Conservation (phyloP, 305 asterid genomes). For the Solanum aculeatissimum region DNA sequence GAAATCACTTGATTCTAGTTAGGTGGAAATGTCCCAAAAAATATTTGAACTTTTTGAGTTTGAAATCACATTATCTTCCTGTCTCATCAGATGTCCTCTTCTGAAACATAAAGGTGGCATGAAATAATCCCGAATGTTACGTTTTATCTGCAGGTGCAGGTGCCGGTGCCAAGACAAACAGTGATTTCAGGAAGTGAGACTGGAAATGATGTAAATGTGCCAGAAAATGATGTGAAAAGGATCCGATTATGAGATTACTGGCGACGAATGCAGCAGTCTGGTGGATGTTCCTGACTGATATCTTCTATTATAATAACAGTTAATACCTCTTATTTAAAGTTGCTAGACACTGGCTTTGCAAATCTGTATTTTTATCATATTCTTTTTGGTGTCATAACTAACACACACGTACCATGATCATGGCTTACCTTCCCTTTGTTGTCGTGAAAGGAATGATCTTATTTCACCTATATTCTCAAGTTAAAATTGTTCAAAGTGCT, state of each 20-base stretch:
- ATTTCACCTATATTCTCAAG: background rate
- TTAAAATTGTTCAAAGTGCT: background rate
- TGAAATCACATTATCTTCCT: background rate
- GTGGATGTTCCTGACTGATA: background rate
- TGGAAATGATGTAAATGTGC: slow-evolving; percentile 52
- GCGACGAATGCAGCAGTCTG: background rate
- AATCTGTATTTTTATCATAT: background rate
- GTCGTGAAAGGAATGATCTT: background rate
- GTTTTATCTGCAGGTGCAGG: slow-evolving; percentile 1
- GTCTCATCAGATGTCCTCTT: background rate
- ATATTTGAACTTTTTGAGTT: background rate
- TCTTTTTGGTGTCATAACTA: background rate
- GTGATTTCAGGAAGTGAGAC: slow-evolving; percentile 12
- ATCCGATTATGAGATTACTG: slow-evolving; percentile 29
- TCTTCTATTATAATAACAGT: background rate
- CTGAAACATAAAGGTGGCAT: background rate
- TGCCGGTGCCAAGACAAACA: slow-evolving; percentile 2
- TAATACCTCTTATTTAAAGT: background rate
- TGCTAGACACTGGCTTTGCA: background rate
- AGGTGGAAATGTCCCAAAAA: background rate
- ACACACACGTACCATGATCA: background rate
- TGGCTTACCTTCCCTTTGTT: background rate
- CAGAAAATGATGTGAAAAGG: slow-evolving; percentile 70
- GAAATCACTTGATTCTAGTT: background rate
- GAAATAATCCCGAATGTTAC: background rate